These are phyloP conservation scores for Chamaecrista fasciculata DNA, from an alignment of 306 rosid genomes.

Conservation along the genomic window DNA sequence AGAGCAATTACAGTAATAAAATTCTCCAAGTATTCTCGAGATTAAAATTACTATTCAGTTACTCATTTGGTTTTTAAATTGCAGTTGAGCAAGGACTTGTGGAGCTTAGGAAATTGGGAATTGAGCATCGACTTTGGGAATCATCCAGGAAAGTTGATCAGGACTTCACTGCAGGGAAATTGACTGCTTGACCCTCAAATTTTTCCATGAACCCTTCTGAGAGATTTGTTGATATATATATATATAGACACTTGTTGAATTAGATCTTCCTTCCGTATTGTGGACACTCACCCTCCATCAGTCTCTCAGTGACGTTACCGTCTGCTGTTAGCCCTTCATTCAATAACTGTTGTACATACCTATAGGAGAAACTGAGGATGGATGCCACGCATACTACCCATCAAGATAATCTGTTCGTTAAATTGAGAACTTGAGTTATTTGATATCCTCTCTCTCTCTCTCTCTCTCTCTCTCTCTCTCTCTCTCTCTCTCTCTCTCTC, in stretches of 20 bases:
- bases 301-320: not conserved
- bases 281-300: not conserved
- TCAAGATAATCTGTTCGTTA: not conserved
- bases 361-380: not conserved
- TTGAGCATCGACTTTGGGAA: slow-evolving; percentile 93
- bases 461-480: not conserved
- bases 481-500: not conserved
- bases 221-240: not conserved
- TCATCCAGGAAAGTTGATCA: slow-evolving; percentile 75
- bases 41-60: not conserved
- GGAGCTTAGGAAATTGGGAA: slow-evolving; percentile 83
- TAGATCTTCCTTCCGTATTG: not conserved
- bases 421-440: not conserved
- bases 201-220: not conserved
- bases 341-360: not conserved
- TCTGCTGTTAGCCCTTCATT: not conserved
- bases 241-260: not conserved
- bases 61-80: slow-evolving; percentile 22
- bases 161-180: slow-evolving; percentile 37
- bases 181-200: not conserved
- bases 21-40: not conserved
- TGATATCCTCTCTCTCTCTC: not conserved
- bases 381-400: not conserved
- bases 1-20: slow-evolving; percentile 14
- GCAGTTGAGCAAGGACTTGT: slow-evolving; percentile 89